phyloP scores from a whole-genome alignment of 768 basidiomycete genomes.

The Kwoniella mangroviensis region DNA sequence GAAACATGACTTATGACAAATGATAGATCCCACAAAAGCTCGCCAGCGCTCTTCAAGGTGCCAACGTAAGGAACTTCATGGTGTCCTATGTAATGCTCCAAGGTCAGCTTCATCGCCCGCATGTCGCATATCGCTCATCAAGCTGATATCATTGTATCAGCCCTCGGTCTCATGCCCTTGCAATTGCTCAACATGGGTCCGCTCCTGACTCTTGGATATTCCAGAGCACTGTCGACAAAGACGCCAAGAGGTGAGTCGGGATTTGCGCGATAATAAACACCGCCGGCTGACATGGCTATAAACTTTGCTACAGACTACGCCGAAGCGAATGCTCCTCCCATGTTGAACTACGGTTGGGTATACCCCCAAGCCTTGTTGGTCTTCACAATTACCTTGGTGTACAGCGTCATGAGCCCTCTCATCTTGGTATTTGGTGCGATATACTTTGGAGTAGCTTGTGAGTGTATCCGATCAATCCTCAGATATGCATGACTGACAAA shows the following conservation, averaged over 20 bases:
- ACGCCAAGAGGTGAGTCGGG: constrained; percentile 79
- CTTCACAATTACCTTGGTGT: constrained; percentile 91
- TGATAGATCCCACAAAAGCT: constrained; percentile 80
- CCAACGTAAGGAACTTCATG: constrained; percentile 65
- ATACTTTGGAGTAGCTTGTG: constrained; percentile 88
- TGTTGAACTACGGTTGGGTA: constrained; percentile 96
- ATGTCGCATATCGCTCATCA: no score
- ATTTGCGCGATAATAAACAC: not conserved
- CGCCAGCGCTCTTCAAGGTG: constrained; percentile 72
- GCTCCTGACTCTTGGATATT: constrained; percentile 76
- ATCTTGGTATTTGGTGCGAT: constrained; percentile 93
- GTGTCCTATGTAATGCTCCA: constrained; percentile 62
- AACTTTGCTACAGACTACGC: constrained; percentile 73
- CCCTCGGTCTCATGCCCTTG: constrained; percentile 91
- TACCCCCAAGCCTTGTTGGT: constrained; percentile 96
- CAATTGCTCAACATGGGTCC: constrained; percentile 91
- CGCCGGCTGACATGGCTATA: constrained; percentile 9
- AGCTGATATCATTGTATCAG: constrained; percentile 57
- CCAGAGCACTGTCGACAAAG: constrained; percentile 75
- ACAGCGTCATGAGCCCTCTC: constrained; percentile 93
- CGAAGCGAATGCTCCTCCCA: constrained; percentile 93
- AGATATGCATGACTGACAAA: constrained; percentile 1
- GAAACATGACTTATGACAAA: not conserved
- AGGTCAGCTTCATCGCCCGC: constrained; percentile 35
- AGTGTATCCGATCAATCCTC: constrained; percentile 11